Evolutionary conservation across 2,329 filamentous ascomycete species (phyloP), one percentile per base, ranked within the genome.

Genomic region (Xylariaceae sp.): DNA sequence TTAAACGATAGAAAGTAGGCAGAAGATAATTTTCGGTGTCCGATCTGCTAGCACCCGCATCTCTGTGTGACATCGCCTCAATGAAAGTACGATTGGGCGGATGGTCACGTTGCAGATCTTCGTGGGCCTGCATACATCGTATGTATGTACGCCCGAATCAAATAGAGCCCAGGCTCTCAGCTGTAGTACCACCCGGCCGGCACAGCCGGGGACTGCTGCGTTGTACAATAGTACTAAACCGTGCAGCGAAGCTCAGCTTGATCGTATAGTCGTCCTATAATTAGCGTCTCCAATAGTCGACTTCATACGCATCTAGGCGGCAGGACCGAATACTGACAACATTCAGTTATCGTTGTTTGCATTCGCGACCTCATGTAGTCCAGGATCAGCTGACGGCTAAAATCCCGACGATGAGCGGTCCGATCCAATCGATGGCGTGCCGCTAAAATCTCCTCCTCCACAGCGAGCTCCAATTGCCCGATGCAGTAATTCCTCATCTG

Each of bases 401-500:
- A 33, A n/a, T 19, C 17, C 44, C 17, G 28, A 26, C 16, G 26
- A 40, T 8, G 14, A 34, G 28, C 12, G 28, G n/a, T 17, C 3
- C 23, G n/a, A n/a, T n/a, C n/a, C n/a, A 9, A 12, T 4, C 11
- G 16, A 29, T 14, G 34, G 34, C 34, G 36, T 24, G 29, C 37
- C 28, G 26, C 54, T 31, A 29, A 9, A 26, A 8, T 43, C 44
- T 37, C 28, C 44, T 31, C 47, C 53, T 48, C 53, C 53, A 47
- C 57, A 52, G 23, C 11, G 16, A 49, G 43, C 53, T 56, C 53
- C 53, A 56, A 43, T 56, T 60, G 39, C 57, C 57, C 12, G 43
- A 56, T 60, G 44, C 37, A 53, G 57, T 53, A 60, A 60, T 56
- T 56, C 53, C 53, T 53, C 39, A 53, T 56, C 43, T 6, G 47